Base-by-base conservation (phyloP, 371 early-diverging fungal genomes). In the Zancudomyces culisetae region DNA sequence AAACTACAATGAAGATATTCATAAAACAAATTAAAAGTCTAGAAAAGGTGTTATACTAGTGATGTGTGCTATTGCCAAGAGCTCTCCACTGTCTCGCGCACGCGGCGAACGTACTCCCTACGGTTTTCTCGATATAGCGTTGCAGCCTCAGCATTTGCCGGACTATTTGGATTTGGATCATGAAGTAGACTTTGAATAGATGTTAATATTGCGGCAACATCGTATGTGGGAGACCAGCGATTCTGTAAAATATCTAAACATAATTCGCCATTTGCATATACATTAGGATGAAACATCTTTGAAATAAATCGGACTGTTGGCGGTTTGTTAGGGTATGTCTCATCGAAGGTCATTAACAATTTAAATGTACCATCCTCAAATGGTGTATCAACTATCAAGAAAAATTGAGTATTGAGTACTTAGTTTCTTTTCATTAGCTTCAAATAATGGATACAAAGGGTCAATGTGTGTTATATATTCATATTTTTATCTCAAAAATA, bases 291-390 rank as follows among this genome's bases (percentile, higher is more conserved):
- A 71, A 94, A 99, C 90, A 99, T 97, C 58, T 85, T 83, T 27
- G 90, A 81, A 26, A 92, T 80, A 69, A 99, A 99, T 64, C 83
- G 84, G 24, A 98, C 94, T 51, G 83, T 80, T 43, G 99, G 99
- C 53, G 99, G 97, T 68, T 94, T 97, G 65, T 92, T 95, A 10
- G 99, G 98, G 68, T 98, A 99, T 27, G 85, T 81, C 64, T 97
- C 93, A 61, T 95, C 95, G 73, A 99, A 99, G 53, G 80, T 83
- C 21, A 99, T 76, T 1, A 83, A 75, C 18, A 98, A 71, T 61
- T 95, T 98, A 74, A 99, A 99, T 0, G 95, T 96, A 27, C 98
- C 99, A 71, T 97, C 97, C 67, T 98, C 98, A 70, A 97, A 99
- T 1, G 97, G 94, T 23, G 99, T 98, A 53, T 96, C 97, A 58